Percentiles rank a stretch among this genome's conserved stretches.
phyloP scores from a whole-genome alignment of 345 rosid genomes.

The Ricinus communis region DNA sequence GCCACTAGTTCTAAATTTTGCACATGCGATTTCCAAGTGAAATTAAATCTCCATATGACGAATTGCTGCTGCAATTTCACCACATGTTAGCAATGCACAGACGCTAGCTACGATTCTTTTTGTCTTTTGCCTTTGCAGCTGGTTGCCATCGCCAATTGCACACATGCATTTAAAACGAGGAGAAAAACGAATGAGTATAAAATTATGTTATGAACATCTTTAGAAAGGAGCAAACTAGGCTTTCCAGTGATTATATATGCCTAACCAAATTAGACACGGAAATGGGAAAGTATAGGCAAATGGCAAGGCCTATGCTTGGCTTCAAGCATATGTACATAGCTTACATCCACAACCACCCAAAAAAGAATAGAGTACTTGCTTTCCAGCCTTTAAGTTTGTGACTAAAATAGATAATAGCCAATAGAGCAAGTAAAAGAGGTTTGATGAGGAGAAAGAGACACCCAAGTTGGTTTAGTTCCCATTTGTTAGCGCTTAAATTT shows the following conservation, averaged over 20 bases:
- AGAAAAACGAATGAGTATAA: neutral
- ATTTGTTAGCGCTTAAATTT: too few relatives aligned
- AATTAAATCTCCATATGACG: too few relatives aligned
- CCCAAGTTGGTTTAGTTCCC: too few relatives aligned
- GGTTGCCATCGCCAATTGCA: neutral
- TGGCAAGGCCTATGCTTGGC: neutral
- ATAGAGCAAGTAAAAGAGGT: neutral
- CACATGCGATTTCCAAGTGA: constrained; percentile 6
- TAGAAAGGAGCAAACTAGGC: neutral
- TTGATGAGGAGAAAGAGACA: neutral
- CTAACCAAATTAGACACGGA: constrained; percentile 6
- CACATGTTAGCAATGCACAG: neutral
- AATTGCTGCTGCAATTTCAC: neutral
- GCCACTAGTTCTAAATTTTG: neutral
- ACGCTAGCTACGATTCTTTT: neutral
- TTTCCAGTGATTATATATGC: constrained; percentile 6
- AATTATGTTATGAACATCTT: neutral
- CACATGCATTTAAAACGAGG: neutral
- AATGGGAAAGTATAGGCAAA: neutral
- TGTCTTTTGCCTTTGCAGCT: neutral
- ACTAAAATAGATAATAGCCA: neutral
- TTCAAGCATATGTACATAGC: neutral
- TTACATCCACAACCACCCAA: neutral
- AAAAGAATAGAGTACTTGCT: neutral
- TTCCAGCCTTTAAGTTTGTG: neutral